Percentiles rank a stretch among this genome's conserved stretches.
These are phyloP conservation scores for Alnus rubra DNA, from an alignment of 306 rosid species.

Conservation along the genomic window DNA sequence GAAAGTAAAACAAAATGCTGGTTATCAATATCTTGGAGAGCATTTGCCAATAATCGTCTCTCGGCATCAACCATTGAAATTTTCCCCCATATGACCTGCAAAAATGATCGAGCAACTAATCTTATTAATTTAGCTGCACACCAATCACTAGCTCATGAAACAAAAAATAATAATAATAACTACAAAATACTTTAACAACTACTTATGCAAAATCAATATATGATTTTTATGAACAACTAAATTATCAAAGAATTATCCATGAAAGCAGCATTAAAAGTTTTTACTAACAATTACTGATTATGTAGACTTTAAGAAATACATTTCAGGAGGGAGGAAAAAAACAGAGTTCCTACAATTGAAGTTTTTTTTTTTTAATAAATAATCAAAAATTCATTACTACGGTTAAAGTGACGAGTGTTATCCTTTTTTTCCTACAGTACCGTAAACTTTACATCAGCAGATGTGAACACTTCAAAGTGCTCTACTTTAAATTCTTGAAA, in stretches of 20 bases:
- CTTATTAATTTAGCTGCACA: conserved; percentile 22
- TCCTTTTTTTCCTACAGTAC: neutral
- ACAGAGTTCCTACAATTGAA: neutral
- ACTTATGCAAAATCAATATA: neutral
- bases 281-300: neutral
- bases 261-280: neutral
- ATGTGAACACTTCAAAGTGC: neutral
- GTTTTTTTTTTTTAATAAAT: too few species aligned
- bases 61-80: conserved; percentile 99
- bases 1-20: conserved; percentile 95
- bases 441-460: too few species aligned
- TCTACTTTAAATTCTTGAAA: neutral
- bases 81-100: conserved; percentile 97
- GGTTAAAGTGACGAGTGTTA: neutral
- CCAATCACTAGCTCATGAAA: conserved; percentile 2
- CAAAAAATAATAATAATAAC: neutral
- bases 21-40: conserved; percentile 88
- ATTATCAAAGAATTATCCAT: neutral
- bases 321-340: neutral
- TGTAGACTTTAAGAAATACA: neutral
- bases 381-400: too few species aligned
- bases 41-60: conserved; percentile 80
- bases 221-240: neutral
- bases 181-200: neutral
- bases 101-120: conserved; percentile 25